Conservation (phyloP, 2,329 filamentous ascomycete genomes). For the Nothophaeocryptopus gaeumannii region DNA sequence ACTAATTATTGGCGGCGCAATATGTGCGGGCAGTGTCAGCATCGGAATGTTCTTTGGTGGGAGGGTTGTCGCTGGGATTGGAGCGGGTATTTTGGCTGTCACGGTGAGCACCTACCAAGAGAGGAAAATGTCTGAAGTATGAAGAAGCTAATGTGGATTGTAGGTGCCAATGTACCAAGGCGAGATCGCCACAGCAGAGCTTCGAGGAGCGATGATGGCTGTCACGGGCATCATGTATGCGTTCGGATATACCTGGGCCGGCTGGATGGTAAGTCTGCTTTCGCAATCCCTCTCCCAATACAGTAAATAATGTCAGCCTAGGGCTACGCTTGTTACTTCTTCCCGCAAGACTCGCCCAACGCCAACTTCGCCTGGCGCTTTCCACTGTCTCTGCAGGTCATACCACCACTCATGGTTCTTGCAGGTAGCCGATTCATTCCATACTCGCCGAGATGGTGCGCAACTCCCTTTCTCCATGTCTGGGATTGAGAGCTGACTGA, state of each 20-base stretch:
- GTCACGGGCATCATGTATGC: conserved; percentile 44
- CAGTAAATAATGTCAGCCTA: background rate
- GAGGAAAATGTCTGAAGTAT: too few species aligned
- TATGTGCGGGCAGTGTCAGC: conserved; percentile 39
- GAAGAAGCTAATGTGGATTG: background rate
- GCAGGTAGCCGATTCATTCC: conserved; percentile 39
- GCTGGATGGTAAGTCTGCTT: conserved; percentile 34
- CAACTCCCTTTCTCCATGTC: too few species aligned
- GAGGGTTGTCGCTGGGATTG: conserved; percentile 40
- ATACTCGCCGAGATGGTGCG: conserved; percentile 27
- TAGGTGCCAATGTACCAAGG: conserved; percentile 37
- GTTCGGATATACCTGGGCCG: conserved; percentile 40
- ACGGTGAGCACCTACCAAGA: conserved; percentile 4
- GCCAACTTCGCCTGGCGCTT: conserved; percentile 47
- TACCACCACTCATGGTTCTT: conserved; percentile 42
- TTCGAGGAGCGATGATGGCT: conserved; percentile 41
- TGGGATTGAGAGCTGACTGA: too few species aligned
- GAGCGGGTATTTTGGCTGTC: conserved; percentile 37
- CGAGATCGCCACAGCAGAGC: conserved; percentile 41
- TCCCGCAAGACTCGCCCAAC: conserved; percentile 31
- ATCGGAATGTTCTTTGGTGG: conserved; percentile 44
- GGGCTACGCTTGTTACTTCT: conserved; percentile 42
- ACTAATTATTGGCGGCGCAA: conserved; percentile 40
- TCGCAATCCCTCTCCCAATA: background rate
- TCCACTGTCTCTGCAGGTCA: conserved; percentile 44